These are phyloP conservation scores for Cicer cuneatum DNA, from an alignment of 306 rosid genomes.

Conservation along the genomic window DNA sequence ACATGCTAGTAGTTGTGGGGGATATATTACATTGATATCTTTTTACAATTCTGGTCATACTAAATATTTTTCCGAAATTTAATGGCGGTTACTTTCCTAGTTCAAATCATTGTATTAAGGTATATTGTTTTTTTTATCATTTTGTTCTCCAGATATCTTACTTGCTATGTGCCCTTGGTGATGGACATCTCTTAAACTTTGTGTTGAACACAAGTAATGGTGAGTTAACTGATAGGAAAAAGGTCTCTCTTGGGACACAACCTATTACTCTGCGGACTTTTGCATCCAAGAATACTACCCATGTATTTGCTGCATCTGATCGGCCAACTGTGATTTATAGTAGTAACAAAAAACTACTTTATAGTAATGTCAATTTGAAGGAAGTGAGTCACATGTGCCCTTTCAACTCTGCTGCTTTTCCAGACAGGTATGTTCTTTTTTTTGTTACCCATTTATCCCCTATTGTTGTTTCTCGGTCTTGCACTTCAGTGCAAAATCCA, in stretches of 20 bases:
- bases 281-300: constrained; percentile 92
- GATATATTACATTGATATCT: constrained; percentile 14
- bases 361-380: constrained; percentile 93
- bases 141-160: constrained; percentile 76
- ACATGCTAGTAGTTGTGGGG: neutral
- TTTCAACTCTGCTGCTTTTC: constrained; percentile 98
- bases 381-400: constrained; percentile 99
- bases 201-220: constrained; percentile 81
- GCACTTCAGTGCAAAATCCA: constrained; percentile 26
- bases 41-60: constrained; percentile 28
- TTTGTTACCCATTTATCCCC: constrained; percentile 24
- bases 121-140: constrained; percentile 1
- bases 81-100: constrained; percentile 2
- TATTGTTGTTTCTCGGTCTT: constrained; percentile 24
- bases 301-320: constrained; percentile 98
- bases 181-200: constrained; percentile 94
- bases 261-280: constrained; percentile 97
- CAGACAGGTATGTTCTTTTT: constrained; percentile 74
- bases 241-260: constrained; percentile 98
- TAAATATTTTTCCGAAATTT: constrained; percentile 12
- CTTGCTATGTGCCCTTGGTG: constrained; percentile 95
- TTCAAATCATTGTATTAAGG: neutral
- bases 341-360: constrained; percentile 92
- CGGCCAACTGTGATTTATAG: constrained; percentile 98
- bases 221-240: constrained; percentile 87